These are phyloP conservation scores for Aristolochia contorta DNA, from an alignment of 164 flowering plant genomes.

Conservation along the genomic window DNA sequence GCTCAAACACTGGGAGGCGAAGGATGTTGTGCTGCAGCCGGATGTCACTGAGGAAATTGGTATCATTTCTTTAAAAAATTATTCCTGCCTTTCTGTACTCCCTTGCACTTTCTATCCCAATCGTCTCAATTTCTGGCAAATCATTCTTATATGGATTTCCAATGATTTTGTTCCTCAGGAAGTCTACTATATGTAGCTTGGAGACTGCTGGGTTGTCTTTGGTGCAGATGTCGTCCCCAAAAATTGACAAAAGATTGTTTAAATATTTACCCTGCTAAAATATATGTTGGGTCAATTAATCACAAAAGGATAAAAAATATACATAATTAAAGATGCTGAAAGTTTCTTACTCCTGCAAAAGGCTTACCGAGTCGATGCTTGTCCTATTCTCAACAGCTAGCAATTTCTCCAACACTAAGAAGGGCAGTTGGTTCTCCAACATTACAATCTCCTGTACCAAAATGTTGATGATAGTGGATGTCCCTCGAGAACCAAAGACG, in stretches of 20 bases:
- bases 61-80: not conserved
- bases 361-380: not conserved
- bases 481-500: conserved; percentile 2
- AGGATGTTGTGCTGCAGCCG: not conserved
- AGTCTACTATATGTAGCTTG: conserved; percentile 7
- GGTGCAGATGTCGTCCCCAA: not conserved
- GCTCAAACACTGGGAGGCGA: not conserved
- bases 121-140: not conserved
- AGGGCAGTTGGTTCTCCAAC: conserved; percentile 12
- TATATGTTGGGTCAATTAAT: too few relatives aligned
- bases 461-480: not conserved
- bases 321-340: too few relatives aligned
- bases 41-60: not conserved
- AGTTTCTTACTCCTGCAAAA: too few relatives aligned
- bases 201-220: not conserved
- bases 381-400: not conserved
- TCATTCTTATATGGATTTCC: not conserved
- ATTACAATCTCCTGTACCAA: conserved; percentile 5
- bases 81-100: not conserved
- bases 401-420: conserved; percentile 6
- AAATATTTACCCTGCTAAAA: conserved; percentile 1
- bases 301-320: too few relatives aligned
- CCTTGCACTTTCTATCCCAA: not conserved
- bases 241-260: conserved; percentile 1
- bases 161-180: not conserved